Evolutionary conservation across 495 filamentous ascomycete species (phyloP), one percentile per base, ranked within the genome.

Genomic region (Daldinia childiae): DNA sequence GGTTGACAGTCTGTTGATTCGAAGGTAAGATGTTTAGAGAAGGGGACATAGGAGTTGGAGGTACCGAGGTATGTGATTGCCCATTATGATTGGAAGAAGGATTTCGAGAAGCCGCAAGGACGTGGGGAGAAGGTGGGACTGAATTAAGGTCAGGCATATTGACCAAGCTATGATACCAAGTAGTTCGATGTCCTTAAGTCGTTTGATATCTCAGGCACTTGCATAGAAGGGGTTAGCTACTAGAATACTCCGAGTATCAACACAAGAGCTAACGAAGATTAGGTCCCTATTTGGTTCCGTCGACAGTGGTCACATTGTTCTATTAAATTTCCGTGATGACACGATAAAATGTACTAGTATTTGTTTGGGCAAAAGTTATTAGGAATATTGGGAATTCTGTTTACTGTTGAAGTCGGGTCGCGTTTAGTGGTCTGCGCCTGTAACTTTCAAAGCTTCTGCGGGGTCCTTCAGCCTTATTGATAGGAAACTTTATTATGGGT

Each of bases 111-210:
- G 74, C 62, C 6, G 76, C 79, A 19, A 79, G 82, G 14, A 77
- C 73, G 64, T 83, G 83, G 26, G 87, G 84, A 30, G 87, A 89
- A 5, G 86, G 79, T 55, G 89, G 83, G 30, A 87, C 80, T 2
- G 87, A 84, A 71, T 87, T 91, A 61, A 89, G 79, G 64, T 91
- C 90, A 30, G 91, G 85, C 77, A 83, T 85, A 6, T 63, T 72
- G 66, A 26, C 24, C 36, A 55, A 17, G 17, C 41, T 32, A 15
- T 17, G 26, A 52, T 51, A 36, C 50, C 41, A 51, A 63, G 17
- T 39, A 51, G 50, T 57, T 60, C 54, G 32, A 41, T 43, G 12
- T 55, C 30, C n/a, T 43, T 7, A 5, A 27, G 27, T 8, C 15
- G 12, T 30, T 55, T 43, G 39, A 43, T 19, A 1, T 1, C 17